Evolutionary conservation across 768 basidiomycete genomes (phyloP).

Genomic region (Russula virescens): DNA sequence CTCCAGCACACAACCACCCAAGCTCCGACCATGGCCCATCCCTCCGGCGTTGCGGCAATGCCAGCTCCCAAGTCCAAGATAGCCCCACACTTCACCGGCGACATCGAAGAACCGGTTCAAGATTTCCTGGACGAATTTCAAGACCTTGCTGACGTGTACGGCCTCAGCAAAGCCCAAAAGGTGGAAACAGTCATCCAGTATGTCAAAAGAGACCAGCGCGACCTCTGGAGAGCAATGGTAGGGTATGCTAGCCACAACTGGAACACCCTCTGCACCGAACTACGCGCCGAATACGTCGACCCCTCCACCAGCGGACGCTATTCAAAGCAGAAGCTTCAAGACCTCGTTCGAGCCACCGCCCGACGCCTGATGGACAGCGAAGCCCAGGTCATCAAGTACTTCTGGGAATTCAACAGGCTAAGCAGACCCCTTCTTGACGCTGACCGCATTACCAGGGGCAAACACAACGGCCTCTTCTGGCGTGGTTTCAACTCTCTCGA

Average conservation of each 20-base stretch:
- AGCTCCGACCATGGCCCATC: no score
- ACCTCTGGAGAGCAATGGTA: background rate
- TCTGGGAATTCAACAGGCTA: background rate
- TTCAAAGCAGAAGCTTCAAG: background rate
- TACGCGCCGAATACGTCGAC: no score
- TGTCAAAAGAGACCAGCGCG: background rate
- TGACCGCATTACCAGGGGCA: background rate
- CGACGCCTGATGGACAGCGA: background rate
- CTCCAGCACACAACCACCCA: no score
- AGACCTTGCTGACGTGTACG: background rate
- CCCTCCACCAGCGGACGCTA: rapidly evolving
- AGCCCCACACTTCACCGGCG: background rate
- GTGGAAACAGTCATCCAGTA: background rate
- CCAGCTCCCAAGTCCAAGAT: background rate
- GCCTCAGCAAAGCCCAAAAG: background rate
- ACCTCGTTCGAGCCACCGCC: background rate
- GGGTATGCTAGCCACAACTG: background rate
- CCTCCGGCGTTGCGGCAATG: no score
- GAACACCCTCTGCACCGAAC: background rate
- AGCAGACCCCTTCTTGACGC: background rate
- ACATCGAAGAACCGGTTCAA: background rate
- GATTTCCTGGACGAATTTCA: background rate
- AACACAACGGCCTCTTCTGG: background rate
- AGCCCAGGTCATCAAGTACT: background rate
- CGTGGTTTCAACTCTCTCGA: background rate